Percentiles rank a stretch among this genome's conserved stretches.
Evolutionary conservation across 352 stramenopile species (phyloP).

Genomic region (Pythium apleroticum): DNA sequence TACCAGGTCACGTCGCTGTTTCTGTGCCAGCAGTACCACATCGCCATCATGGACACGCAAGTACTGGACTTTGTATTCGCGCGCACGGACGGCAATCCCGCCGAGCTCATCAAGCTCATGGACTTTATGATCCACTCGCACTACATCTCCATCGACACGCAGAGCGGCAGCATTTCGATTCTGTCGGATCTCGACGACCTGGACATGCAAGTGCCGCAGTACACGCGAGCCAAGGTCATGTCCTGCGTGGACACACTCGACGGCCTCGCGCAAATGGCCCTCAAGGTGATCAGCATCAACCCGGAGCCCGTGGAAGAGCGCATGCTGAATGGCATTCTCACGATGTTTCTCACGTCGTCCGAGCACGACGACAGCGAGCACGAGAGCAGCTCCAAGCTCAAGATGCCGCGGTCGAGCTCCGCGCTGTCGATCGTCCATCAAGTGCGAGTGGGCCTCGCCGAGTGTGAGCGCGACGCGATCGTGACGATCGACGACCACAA

Average conservation of each 20-base stretch:
- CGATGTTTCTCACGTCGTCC: conserved; percentile 34
- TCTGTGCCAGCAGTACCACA: conserved; percentile 73
- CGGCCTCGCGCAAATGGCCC: conserved; percentile 50
- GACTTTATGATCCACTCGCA: conserved; percentile 66
- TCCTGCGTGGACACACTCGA: conserved; percentile 59
- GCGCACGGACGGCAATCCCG: conserved; percentile 64
- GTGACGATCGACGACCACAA: conserved; percentile 52
- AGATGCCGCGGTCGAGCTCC: conserved; percentile 39
- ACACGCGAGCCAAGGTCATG: conserved; percentile 73
- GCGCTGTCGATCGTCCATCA: conserved; percentile 46
- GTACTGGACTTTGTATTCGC: conserved; percentile 72
- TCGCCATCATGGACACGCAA: conserved; percentile 81
- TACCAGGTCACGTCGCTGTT: conserved; percentile 75
- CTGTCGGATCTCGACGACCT: conserved; percentile 72
- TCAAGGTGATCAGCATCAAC: conserved; percentile 70
- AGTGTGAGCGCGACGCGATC: conserved; percentile 38
- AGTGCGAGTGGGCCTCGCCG: conserved; percentile 34
- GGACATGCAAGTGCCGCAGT: conserved; percentile 70
- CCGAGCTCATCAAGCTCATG: conserved; percentile 66
- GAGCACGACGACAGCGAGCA: conserved; percentile 39
- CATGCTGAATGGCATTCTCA: conserved; percentile 58
- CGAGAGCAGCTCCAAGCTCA: conserved; percentile 38
- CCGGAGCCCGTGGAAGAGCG: conserved; percentile 60
- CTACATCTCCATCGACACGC: conserved; percentile 56
- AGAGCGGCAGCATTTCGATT: conserved; percentile 54